Evolutionary conservation across 2,329 filamentous ascomycete species (phyloP), one percentile per base, ranked within the genome.

Genomic region (Trichoderma sp.): DNA sequence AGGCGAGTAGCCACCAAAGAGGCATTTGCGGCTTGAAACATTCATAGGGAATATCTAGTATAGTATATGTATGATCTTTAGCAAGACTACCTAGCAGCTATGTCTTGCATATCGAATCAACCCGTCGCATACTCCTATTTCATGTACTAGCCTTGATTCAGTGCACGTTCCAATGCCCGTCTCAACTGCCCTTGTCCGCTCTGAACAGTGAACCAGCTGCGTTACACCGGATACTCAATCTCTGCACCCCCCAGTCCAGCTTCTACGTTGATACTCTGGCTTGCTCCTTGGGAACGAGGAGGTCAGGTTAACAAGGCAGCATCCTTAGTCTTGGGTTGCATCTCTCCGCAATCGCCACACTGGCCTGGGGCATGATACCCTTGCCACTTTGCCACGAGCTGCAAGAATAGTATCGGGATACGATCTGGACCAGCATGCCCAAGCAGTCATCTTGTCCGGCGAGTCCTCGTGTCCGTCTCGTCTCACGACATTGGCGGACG

Each of bases 331-430:
- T 55, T 41, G 52, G 34, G 52, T 55, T 55, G 24, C 52, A 55
- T 55, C 52, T 55, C 52, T 55, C 52, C 52, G 52, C 52, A 55
- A 55, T 55, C 43, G 52, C 52, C 34, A 41, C 14, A 55, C 52
- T 43, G 19, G 30, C 28, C 41, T 55, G 34, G 52, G 30, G 15
- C n/a, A 24, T 54, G 28, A 39, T 24, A 24, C 30, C 52, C 52
- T 24, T 55, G 52, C 52, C 52, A 43, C 52, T 34, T 54, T 54
- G 28, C n/a, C 28, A 34, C n/a, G 28, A 12, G 19, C 51, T 39
- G 51, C 12, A 39, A 39, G 30, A 39, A 54, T 39, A 55, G 17
- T 17, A 14, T 17, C 19, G n/a, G 19, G 14, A 55, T 26, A 15
- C 19, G 21, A 55, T 39, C 34, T 26, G 52, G 52, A 43, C 52